phyloP scores from a whole-genome alignment of 2,329 filamentous ascomycete genomes.

The Penicillium sp. region DNA sequence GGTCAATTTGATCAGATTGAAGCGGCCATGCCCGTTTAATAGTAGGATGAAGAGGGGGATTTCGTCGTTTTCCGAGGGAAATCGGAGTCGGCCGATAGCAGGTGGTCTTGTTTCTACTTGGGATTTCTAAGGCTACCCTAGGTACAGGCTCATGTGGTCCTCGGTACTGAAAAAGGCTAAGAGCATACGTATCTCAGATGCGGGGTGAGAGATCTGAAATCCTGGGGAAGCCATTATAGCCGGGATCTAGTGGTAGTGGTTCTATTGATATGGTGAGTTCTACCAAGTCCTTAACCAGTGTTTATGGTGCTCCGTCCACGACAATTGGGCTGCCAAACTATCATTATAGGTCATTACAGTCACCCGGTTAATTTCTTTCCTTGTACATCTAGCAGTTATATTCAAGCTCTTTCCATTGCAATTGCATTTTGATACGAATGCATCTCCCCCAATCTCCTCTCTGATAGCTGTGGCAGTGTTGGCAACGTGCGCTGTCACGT shows the following conservation, averaged over 20 bases:
- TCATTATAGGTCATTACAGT: no score
- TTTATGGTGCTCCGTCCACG: no score
- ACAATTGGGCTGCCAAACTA: no score
- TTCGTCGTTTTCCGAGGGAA: conserved; percentile 25
- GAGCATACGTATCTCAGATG: background rate
- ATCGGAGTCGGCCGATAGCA: conserved; percentile 31
- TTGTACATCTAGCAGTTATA: no score
- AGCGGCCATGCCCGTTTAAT: background rate
- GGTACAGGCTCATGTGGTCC: background rate
- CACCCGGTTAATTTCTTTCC: no score
- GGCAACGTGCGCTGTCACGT: conserved; percentile 16
- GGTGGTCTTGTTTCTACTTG: background rate
- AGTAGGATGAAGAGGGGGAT: conserved; percentile 7
- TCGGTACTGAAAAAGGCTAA: conserved; percentile 8
- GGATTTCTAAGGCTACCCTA: no score
- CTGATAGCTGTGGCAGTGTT: background rate
- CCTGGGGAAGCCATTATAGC: background rate
- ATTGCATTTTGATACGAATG: no score
- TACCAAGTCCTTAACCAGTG: no score
- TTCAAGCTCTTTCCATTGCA: no score
- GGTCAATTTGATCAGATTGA: background rate
- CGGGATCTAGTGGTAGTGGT: background rate
- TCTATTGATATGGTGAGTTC: no score
- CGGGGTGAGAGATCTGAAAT: conserved; percentile 1
- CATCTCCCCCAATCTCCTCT: background rate